Evolutionary conservation across 2,329 filamentous ascomycete species (phyloP), one percentile per base, ranked within the genome.

Genomic region (Scleromitrula shiraiana): DNA sequence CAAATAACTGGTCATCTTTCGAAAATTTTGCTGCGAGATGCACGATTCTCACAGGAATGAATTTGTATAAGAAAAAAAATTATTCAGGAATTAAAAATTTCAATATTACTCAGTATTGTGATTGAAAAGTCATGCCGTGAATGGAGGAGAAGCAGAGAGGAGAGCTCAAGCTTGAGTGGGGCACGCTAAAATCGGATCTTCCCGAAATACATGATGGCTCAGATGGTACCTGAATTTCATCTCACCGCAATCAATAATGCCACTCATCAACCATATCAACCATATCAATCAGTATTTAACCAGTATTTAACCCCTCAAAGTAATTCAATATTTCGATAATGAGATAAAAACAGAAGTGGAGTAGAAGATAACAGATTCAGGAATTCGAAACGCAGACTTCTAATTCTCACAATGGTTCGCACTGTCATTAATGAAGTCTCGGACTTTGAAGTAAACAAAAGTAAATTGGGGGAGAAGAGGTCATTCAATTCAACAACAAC

Each of bases 381-480:
- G n/a, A n/a, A n/a, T n/a, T n/a, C n/a, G n/a, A n/a, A n/a, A n/a
- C n/a, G n/a, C n/a, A n/a, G n/a, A n/a, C n/a, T n/a, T n/a, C 3
- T 19, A n/a, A 37, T 10, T n/a, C 10, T 15, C n/a, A 20, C 20
- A 1, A 49, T 49, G 33, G 27, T 22, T 6, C 27, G 40, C 26
- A 45, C 12, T 1, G 35, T 20, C 6, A 19, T 30, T 3, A 37
- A 24, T 19, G 4, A 7, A 8, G 5, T 15, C 7, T 17, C 3
- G 10, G 24, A 7, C 8, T 4, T 24, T 20, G 23, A 49, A 14
- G 3, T 20, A 37, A 42, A 22, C 9, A 14, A 27, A 8, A 7
- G 19, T 12, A 56, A 53, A 35, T 32, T 29, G 5, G 53, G 52
- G 22, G 53, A 50, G 32, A 59, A 61, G 37, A 46, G 56, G 5